Percentiles rank a stretch among this genome's conserved stretches.
phyloP scores from a whole-genome alignment of 2,329 filamentous ascomycete genomes.

The Trichophyton equinum region DNA sequence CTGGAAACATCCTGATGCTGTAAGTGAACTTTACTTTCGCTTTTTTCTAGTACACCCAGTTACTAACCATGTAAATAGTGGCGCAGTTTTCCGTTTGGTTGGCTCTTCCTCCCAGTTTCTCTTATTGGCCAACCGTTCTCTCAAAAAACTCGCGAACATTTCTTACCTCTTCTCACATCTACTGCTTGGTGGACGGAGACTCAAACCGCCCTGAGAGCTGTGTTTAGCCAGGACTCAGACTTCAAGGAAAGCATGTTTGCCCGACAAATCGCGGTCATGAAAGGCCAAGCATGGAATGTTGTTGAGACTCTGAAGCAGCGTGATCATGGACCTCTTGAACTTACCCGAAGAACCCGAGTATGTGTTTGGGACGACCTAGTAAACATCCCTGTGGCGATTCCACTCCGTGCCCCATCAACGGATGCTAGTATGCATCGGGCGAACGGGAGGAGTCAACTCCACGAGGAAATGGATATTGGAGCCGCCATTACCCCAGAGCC shows the following conservation, averaged over 20 bases:
- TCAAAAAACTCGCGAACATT: conserved; percentile 83
- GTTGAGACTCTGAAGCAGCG: conserved; percentile 89
- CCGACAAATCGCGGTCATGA: conserved; percentile 97
- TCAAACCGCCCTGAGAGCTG: conserved; percentile 66
- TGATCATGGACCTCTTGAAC: conserved; percentile 85
- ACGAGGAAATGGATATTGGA: conserved; percentile 85
- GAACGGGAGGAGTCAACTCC: conserved; percentile 37
- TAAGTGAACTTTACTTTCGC: conserved; percentile 26
- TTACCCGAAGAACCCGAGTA: conserved; percentile 79
- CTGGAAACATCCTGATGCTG: conserved; percentile 94
- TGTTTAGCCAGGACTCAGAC: conserved; percentile 86
- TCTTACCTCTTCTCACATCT: conserved; percentile 87
- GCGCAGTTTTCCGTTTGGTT: conserved; percentile 91
- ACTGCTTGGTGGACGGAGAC: conserved; percentile 97
- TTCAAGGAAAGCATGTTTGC: conserved; percentile 99
- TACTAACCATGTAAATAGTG: conserved; percentile 35
- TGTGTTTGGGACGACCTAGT: conserved; percentile 98
- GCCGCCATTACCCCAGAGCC: conserved; percentile 48
- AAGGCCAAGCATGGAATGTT: conserved; percentile 98
- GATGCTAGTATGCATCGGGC: conserved; percentile 62
- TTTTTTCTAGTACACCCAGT: conserved; percentile 23
- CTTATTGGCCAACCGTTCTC: conserved; percentile 94
- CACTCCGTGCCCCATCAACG: conserved; percentile 70
- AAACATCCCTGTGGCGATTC: conserved; percentile 86
- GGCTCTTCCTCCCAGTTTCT: conserved; percentile 93